Base-by-base conservation (phyloP, 139 green algal genomes). In the Zygnema circumcarinatum region DNA sequence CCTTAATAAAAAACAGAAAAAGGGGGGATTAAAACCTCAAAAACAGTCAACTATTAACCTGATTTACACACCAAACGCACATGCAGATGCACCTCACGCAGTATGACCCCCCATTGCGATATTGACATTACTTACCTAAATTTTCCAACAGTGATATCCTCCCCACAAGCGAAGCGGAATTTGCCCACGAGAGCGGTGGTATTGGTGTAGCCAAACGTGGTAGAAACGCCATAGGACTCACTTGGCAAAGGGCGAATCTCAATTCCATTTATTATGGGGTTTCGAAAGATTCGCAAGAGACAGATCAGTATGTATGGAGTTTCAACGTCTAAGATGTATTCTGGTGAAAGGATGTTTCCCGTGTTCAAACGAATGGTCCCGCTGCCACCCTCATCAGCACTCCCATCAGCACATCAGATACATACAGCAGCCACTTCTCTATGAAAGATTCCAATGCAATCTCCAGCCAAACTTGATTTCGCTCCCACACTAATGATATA, bases 261-360 rank as follows among this genome's bases (percentile, higher is more conserved):
- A 35, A 84, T 84, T 25, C 38, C 76, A 62, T 75, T 84, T 29
- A 84, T 79, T 33, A 84, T 84, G 39, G 76, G 76, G 0, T 56
- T 56, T 31, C 22, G 42, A 31, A 22, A 38, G 31, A 83, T 32
- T 32, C 76, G 76, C 16, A 73, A 36, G 20, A 83, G 35, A 54
- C 76, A 83, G 35, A 83, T 74, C 31, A 33, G 38, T 32, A 83
- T 29, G 1, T 33, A 39, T 2, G 76, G 21, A 32, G 11, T 20
- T 22, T 78, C 69, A 7, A 16, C 3, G 16, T 41, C 16, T 3
- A 78, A 3, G 11, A 78, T 41, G 69, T 78, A 78, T 16, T 78
- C 69, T n/a, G 69, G 69, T 11, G 7, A 16, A 7, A 62, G 16
- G 7, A 62, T 62, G 47, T 16, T 62, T 62, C 47, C 47, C 16